phyloP scores from a whole-genome alignment of 768 basidiomycete species.

The Rhizopogon sp. region DNA sequence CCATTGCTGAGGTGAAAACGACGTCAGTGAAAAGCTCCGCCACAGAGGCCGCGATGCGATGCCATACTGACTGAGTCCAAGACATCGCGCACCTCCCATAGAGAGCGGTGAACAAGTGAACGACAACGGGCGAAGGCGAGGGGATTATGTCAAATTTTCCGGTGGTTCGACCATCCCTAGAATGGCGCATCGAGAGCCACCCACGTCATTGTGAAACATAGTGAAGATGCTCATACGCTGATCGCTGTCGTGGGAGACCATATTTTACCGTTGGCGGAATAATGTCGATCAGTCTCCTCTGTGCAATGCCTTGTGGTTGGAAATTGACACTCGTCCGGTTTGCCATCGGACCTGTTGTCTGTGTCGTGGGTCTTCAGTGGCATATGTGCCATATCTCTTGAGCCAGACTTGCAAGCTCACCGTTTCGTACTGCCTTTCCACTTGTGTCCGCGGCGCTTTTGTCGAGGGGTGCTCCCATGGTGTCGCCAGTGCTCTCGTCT shows the following conservation, averaged over 20 bases:
- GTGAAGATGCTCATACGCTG: slow-evolving; percentile 79
- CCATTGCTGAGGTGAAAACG: too few species aligned
- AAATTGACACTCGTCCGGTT: slow-evolving; percentile 88
- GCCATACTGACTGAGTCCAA: too few species aligned
- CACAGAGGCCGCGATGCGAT: too few species aligned
- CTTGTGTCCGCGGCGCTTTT: slow-evolving; percentile 79
- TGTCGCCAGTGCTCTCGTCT: slow-evolving; percentile 76
- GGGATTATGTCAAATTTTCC: too few species aligned
- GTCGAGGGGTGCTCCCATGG: slow-evolving; percentile 83
- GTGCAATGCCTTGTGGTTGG: slow-evolving; percentile 90
- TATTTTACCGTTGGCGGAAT: slow-evolving; percentile 66
- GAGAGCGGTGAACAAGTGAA: too few species aligned
- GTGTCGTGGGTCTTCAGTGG: slow-evolving; percentile 72
- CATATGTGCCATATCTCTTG: slow-evolving; percentile 85
- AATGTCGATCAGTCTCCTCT: slow-evolving; percentile 81
- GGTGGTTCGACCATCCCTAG: slow-evolving; percentile 51
- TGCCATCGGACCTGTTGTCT: slow-evolving; percentile 75
- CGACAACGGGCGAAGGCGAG: too few species aligned
- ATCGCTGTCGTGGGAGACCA: slow-evolving; percentile 72
- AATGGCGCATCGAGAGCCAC: slow-evolving; percentile 59
- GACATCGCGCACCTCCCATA: too few species aligned
- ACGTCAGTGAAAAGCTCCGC: too few species aligned
- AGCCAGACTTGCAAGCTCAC: slow-evolving; percentile 61
- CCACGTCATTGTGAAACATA: slow-evolving; percentile 81
- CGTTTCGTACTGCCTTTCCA: slow-evolving; percentile 50